Evolutionary conservation across 1,284 basidiomycete species (phyloP), one percentile per base, ranked within the genome.

Genomic region (Rhizoctonia solani): DNA sequence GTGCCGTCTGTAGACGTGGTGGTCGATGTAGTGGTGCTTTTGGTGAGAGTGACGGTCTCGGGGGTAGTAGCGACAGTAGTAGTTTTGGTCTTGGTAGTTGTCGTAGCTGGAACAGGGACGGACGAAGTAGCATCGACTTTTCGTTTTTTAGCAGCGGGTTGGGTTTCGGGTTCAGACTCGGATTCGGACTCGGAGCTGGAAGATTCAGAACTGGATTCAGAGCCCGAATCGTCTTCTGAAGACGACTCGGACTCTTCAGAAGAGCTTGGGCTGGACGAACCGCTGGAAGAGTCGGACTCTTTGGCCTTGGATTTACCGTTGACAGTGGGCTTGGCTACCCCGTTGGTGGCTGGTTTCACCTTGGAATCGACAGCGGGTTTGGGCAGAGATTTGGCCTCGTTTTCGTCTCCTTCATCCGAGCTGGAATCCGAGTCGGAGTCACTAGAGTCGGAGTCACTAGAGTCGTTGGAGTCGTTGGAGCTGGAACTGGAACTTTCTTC

Each of bases 381-480:
- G 41, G 41, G 16, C 54, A n/a, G n/a, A n/a, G n/a, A n/a, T n/a
- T 56, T 56, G 37, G 21, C 32, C 11, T 11, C 34, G 29, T 56
- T 29, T 41, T 58, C 54, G n/a, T 32, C 19, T 21, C 73, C 74
- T n/a, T 69, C 73, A 14, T 69, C 68, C 4, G 72, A 71, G 11
- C 68, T 56, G 4, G 73, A 72, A 32, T 71, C 70, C 14, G 71
- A 54, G 3, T 30, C 23, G 14, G 59, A 63, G 32, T 32, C 32
- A n/a, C 42, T 47, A 3, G 59, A 63, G 27, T 61, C 56, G 9
- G 56, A 50, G 13, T 39, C 37, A 39, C 16, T 16, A 39, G 37
- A 39, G 37, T 39, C 37, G 37, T 82, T 81, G 0, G 86, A 87
- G 66, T 79, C 79, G 44, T 19, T 21, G 8, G 44, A 46, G 44